Evolutionary conservation across 176 grass and related monocot genomes (phyloP), one percentile per base, ranked within the genome.

Genomic region (Juncus inflexus): DNA sequence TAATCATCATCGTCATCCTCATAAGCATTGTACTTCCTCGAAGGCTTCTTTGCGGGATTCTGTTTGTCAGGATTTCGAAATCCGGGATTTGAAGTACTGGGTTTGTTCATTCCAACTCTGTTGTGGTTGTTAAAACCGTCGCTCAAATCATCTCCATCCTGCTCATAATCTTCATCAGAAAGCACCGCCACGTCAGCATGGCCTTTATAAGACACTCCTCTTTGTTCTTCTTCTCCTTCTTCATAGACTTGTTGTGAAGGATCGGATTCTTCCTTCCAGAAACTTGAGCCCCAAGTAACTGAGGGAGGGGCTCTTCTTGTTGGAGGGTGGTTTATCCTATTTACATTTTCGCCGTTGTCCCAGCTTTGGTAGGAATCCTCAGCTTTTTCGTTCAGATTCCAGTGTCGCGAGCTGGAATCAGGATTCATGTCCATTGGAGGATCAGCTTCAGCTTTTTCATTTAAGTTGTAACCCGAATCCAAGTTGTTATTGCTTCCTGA

Each of bases 91-190:
- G 43, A 89, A 65, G 65, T 82, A 64, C 78, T 81, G 58, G 80
- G 76, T 55, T 52, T 78, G 72, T 67, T 81, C 28, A 61, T 78
- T 52, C 79, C 82, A 55, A 72, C 69, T 37, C 73, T 28, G 19
- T 28, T 28, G 19, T 47, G 43, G 43, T 9, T 47, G 76, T 72
- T 82, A 60, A 96, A 62, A 0, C 77, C 83, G 57, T 97, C 87
- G 63, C 64, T 92, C 73, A 81, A 82, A 39, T 92, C 94, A 45
- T 89, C 88, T 16, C 80, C 85, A 9, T 97, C 88, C 78, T 92
- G 94, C 69, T 97, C 88, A 40, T 97, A 92, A 65, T 97, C 91
- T 60, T 97, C 85, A 79, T 97, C 94, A 1, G 94, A 91, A 10
- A 91, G 88, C 94, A 97, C 89, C 19, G 85, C 82, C 50, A 86